Conservation (phyloP, 768 basidiomycete genomes). For the Tephrocybe sp. region DNA sequence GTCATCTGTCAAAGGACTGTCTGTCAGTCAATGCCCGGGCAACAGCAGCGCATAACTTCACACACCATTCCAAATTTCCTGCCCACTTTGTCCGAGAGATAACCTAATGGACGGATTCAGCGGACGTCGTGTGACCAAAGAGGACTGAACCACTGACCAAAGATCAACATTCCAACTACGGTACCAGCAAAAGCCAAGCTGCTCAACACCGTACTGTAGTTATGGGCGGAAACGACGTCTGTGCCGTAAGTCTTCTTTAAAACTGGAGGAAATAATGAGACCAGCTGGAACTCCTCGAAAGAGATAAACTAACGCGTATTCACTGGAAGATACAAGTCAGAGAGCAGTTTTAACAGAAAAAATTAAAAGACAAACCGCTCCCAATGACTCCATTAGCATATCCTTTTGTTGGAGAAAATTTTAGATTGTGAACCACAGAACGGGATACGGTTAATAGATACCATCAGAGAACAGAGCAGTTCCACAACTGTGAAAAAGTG, state of each 20-base stretch:
- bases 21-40: constrained; percentile 5
- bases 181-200: constrained; percentile 83
- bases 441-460: constrained; percentile 21
- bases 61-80: constrained; percentile 84
- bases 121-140: background rate
- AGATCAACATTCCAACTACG: constrained; percentile 79
- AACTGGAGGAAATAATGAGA: constrained; percentile 37
- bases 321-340: constrained; percentile 36
- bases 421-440: background rate
- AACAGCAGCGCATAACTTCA: constrained; percentile 13
- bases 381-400: constrained; percentile 84
- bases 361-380: constrained; percentile 46
- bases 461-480: constrained; percentile 89
- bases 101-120: constrained; percentile 33
- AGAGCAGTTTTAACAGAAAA: background rate
- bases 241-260: constrained; percentile 69
- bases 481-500: constrained; percentile 56
- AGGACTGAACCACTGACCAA: constrained; percentile 39
- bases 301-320: constrained; percentile 54
- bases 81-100: constrained; percentile 82
- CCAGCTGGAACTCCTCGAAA: background rate
- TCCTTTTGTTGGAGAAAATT: constrained; percentile 35
- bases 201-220: constrained; percentile 62
- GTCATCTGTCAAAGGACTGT: constrained; percentile 50
- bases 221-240: constrained; percentile 42